Conservation (phyloP, 1,284 basidiomycete genomes). For the Stygiomarasmius scandens region DNA sequence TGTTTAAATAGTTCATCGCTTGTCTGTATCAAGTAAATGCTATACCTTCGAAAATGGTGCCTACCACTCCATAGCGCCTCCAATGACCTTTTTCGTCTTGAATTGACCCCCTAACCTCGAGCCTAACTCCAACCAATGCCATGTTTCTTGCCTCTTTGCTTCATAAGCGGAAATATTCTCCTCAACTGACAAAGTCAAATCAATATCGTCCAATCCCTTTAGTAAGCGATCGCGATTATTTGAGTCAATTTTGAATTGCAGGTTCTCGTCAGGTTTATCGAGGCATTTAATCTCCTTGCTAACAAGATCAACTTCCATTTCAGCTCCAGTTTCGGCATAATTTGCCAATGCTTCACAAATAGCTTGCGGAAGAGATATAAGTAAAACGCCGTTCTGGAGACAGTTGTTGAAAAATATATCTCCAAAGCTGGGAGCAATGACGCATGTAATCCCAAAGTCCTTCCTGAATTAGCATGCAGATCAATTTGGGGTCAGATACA, state of each 20-base stretch:
- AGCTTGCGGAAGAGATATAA: constrained; percentile 44
- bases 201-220: constrained; percentile 5
- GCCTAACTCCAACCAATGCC: constrained; percentile 7
- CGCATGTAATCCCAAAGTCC: constrained; percentile 91
- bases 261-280: neutral
- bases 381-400: constrained; percentile 96
- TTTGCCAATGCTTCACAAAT: neutral
- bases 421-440: constrained; percentile 92
- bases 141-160: neutral
- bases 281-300: constrained; percentile 1
- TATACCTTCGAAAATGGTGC: too few species aligned
- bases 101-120: neutral
- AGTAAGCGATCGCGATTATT: constrained; percentile 3
- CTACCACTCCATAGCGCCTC: neutral
- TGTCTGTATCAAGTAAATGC: too few species aligned
- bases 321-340: constrained; percentile 1
- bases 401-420: constrained; percentile 93
- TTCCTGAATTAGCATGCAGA: constrained; percentile 51
- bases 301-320: constrained; percentile 2
- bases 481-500: neutral
- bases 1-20: too few species aligned
- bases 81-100: neutral
- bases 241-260: neutral
- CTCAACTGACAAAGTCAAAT: neutral
- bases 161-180: constrained; percentile 2